Evolutionary conservation across 108 stramenopile species (phyloP), one percentile per base, ranked within the genome.

Genomic region (Nannochloropsis gaditana): DNA sequence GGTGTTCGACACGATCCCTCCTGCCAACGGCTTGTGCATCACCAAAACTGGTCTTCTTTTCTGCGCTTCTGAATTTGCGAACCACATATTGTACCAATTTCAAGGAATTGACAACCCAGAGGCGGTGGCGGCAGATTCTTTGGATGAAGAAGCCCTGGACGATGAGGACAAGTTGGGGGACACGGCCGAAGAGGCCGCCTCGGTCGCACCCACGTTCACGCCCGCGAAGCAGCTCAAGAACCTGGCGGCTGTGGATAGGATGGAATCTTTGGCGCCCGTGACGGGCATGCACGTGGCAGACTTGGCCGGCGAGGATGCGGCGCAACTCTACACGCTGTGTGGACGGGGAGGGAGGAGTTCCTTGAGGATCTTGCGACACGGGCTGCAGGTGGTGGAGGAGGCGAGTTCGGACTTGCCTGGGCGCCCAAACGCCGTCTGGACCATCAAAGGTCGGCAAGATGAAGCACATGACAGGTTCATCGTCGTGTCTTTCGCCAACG

Each of bases 401-500:
- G 99, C 97, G 42, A 94, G 95, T 2, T 95, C 94, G 11, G 95
- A 96, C 45, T 90, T 99, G 42, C 97, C 97, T 5, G 97, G 96
- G 19, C 91, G 92, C 47, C 99, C 99, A 19, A 92, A 93, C 47
- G 95, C 92, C 9, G 95, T 99, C 21, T 99, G 95, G 86, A 96
- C 96, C 9, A 93, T 99, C 80, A 93, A 93, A 31, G 94, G 92
- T 79, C 88, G 91, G 82, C 79, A 87, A 11, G 86, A 43, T n/a
- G 91, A 90, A 43, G 80, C 84, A 5, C 44, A 41, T 42, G 93
- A 94, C 8, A 43, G 82, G 82, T 97, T 93, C 91, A 98, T 99
- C 85, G 96, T 99, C 21, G 97, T 99, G 41, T 95, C 93, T 45
- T 99, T 99, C 92, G 93, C 94, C 17, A 97, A 98, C 90, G 96